phyloP scores from a whole-genome alignment of 345 rosid genomes.

The Euclidium syriacum region DNA sequence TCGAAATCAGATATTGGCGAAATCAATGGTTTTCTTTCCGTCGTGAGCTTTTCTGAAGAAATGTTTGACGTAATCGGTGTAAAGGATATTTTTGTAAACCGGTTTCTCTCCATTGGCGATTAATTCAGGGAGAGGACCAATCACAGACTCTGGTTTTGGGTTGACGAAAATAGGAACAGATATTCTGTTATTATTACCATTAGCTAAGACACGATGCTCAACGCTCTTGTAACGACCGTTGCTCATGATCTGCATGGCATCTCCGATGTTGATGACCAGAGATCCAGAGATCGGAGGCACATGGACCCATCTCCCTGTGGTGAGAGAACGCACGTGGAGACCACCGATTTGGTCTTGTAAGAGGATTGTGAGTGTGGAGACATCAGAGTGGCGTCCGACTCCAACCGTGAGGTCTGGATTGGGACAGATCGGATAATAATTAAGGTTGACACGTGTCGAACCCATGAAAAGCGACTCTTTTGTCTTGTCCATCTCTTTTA shows the following conservation, averaged over 20 bases:
- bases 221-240: conserved; percentile 22
- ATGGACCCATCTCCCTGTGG: not conserved
- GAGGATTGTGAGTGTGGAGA: conserved; percentile 23
- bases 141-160: not conserved
- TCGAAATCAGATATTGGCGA: not conserved
- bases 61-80: conserved; percentile 6
- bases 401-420: conserved; percentile 34
- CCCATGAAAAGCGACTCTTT: conserved; percentile 20
- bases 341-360: conserved; percentile 33
- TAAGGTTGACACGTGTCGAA: conserved; percentile 17
- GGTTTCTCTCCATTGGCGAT: conserved; percentile 6
- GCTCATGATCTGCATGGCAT: conserved; percentile 24
- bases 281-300: conserved; percentile 6
- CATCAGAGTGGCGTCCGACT: conserved; percentile 23
- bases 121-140: conserved; percentile 18
- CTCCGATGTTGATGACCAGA: conserved; percentile 16
- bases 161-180: conserved; percentile 19
- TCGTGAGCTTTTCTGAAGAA: conserved; percentile 13
- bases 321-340: conserved; percentile 20
- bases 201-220: conserved; percentile 21
- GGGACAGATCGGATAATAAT: conserved; percentile 31
- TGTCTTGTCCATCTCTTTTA: conserved; percentile 20
- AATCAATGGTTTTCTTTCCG: conserved; percentile 13
- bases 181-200: conserved; percentile 9
- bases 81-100: not conserved